Evolutionary conservation across 176 grass and related monocot genomes (phyloP), one percentile per base, ranked within the genome.

Genomic region (Hsuehochloa calcarea): DNA sequence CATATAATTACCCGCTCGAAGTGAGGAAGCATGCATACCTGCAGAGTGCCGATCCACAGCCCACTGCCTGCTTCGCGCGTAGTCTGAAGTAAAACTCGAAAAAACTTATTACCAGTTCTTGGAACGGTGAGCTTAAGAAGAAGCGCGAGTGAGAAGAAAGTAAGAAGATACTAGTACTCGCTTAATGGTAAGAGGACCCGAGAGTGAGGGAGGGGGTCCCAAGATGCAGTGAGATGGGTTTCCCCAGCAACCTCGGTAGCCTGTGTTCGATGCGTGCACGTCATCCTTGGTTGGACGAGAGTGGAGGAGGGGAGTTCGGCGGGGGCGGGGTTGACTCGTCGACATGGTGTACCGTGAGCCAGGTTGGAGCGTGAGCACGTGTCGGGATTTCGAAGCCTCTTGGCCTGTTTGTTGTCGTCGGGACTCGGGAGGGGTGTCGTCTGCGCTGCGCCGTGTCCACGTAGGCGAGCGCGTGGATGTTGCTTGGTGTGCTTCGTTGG

Each of bases 221-320:
- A 39, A 20, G 20, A 6, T n/a, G 67, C 67, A 44, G 39, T 11
- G 39, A 44, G 67, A 70, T n/a, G 20, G 22, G 4, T 41, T 4
- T 34, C 31, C 65, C 38, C 17, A 17, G 35, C 17, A 37, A 6
- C 10, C 62, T 65, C 62, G 62, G 13, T 65, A 6, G 29, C 29
- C 63, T 31, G 82, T 8, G 60, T 35, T 84, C 19, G 58, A 58
- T 71, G 52, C 66, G 84, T 79, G 65, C 84, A 79, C 84, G 54
- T n/a, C 65, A 79, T 79, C 41, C 66, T 31, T 54, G 65, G 66
- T 68, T 65, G 65, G 65, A 79, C 46, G 23, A 62, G 52, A 50
- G 84, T 86, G 84, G 75, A 71, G 65, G 54, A 86, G 84, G n/a
- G 3, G 27, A 50, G 40, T 8, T 58, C 54, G 39, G 38, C 31